These are phyloP conservation scores for Malania oleifera DNA, from an alignment of 164 flowering plant species.

Conservation along the genomic window DNA sequence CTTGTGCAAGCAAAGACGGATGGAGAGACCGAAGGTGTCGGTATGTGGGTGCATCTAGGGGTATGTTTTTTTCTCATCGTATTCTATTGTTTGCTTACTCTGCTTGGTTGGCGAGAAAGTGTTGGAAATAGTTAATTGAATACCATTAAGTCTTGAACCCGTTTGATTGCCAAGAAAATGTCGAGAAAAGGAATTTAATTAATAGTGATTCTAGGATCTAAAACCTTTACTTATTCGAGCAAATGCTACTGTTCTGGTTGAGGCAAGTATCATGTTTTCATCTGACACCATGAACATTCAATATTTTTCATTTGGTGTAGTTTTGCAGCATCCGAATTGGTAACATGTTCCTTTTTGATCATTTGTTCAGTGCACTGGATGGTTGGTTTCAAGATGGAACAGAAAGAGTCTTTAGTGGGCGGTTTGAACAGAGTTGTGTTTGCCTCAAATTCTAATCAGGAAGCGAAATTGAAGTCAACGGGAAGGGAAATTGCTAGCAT, in stretches of 20 bases:
- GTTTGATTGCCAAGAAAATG: too few relatives aligned
- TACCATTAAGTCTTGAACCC: too few relatives aligned
- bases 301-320: too few relatives aligned
- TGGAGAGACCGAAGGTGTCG: slow-evolving; percentile 6
- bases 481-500: slow-evolving; percentile 7
- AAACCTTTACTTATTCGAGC: too few relatives aligned
- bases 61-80: slow-evolving; percentile 1
- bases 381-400: not conserved
- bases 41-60: not conserved
- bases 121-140: not conserved
- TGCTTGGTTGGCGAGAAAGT: not conserved
- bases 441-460: slow-evolving; percentile 15
- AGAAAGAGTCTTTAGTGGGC: not conserved
- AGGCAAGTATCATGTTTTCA: too few relatives aligned
- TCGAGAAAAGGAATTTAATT: too few relatives aligned
- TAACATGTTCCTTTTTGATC: not conserved
- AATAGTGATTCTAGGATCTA: too few relatives aligned
- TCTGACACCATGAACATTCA: too few relatives aligned
- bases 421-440: slow-evolving; percentile 15
- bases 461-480: not conserved
- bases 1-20: slow-evolving; percentile 6
- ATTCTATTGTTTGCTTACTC: not conserved
- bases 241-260: too few relatives aligned
- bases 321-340: too few relatives aligned
- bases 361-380: slow-evolving; percentile 9